A percentile compares a stretch with the other conserved stretches of the same genome.
Conservation (phyloP, 495 filamentous ascomycete species). For the Xylona heveae region DNA sequence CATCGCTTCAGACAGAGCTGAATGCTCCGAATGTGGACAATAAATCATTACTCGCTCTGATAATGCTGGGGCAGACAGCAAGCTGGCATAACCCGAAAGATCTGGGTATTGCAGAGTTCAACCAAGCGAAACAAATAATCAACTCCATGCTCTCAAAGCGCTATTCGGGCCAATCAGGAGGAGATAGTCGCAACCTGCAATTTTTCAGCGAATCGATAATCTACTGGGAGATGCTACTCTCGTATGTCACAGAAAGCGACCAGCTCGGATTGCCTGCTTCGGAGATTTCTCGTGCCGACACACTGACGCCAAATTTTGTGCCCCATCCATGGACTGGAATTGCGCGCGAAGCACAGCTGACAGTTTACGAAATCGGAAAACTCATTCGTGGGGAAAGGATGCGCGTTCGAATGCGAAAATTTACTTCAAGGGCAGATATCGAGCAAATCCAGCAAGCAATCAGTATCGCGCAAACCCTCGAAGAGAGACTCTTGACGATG, state of each 20-base stretch:
- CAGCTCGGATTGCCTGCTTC: constrained; percentile 8
- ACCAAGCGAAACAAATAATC: constrained; percentile 22
- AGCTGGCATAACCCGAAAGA: constrained; percentile 35
- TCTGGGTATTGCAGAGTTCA: constrained; percentile 28
- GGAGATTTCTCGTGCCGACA: constrained; percentile 8
- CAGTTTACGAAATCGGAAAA: constrained; percentile 31
- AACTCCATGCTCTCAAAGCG: constrained; percentile 13
- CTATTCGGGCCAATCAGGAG: constrained; percentile 10
- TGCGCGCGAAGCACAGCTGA: constrained; percentile 28
- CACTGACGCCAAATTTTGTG: constrained; percentile 19
- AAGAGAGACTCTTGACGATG: constrained; percentile 27
- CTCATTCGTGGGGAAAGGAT: constrained; percentile 28
- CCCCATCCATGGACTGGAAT: constrained; percentile 40
- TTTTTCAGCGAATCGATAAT: constrained; percentile 37
- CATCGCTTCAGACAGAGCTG: constrained; percentile 24
- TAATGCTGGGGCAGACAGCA: constrained; percentile 33
- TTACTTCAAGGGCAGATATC: constrained; percentile 21
- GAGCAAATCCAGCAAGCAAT: constrained; percentile 21
- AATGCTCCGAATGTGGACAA: constrained; percentile 18
- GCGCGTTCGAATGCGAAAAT: constrained; percentile 15
- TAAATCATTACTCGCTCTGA: constrained; percentile 27
- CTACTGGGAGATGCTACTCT: constrained; percentile 40
- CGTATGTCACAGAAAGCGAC: constrained; percentile 28
- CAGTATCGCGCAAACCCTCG: constrained; percentile 23
- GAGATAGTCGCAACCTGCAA: constrained; percentile 24